Evolutionary conservation across 345 rosid species (phyloP).

Genomic region (Gossypium thurberi): DNA sequence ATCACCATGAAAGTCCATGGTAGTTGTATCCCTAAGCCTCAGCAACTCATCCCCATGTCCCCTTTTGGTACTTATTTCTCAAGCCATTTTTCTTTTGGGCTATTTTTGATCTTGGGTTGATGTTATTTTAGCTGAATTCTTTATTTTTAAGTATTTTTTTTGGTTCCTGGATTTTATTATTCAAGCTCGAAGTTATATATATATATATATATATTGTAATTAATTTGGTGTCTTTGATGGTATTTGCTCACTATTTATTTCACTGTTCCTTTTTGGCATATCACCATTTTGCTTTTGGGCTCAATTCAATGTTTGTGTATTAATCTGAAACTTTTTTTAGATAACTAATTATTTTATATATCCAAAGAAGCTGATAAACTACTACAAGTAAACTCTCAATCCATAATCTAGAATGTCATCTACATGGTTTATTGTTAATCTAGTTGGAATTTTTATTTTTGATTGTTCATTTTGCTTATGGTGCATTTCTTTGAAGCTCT

Average conservation of each 20-base stretch:
- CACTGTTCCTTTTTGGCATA: background rate
- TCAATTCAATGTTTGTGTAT: background rate
- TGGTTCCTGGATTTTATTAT: conserved; percentile 1
- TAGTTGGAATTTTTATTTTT: background rate
- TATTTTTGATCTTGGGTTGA: background rate
- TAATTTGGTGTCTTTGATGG: background rate
- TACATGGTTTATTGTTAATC: background rate
- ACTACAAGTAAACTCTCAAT: background rate
- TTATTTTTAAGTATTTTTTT: background rate
- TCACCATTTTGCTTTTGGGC: background rate
- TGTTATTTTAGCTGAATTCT: background rate
- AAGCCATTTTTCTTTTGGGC: background rate
- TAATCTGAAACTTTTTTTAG: background rate
- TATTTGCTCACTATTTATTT: background rate
- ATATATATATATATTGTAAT: background rate
- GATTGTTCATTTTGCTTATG: background rate
- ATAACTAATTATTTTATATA: background rate
- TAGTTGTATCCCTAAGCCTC: conserved; percentile 54
- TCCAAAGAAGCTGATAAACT: background rate
- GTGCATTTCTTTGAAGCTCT: background rate
- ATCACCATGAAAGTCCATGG: conserved; percentile 78
- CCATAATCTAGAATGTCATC: no score
- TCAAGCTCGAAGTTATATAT: no score
- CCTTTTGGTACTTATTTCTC: conserved; percentile 67
- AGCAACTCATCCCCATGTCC: conserved; percentile 83